phyloP scores from a whole-genome alignment of 257 asterid species.

The Knoxia roxburghii region DNA sequence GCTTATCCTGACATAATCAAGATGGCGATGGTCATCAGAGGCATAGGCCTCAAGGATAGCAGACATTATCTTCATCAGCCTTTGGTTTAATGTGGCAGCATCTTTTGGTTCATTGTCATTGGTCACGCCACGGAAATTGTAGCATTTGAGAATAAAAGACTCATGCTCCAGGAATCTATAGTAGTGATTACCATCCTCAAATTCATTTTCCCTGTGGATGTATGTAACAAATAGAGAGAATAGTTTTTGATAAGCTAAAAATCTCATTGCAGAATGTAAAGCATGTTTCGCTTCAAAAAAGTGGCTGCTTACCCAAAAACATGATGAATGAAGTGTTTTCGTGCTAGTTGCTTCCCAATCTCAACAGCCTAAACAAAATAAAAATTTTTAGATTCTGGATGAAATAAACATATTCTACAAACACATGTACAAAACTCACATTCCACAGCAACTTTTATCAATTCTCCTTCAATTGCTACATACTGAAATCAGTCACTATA shows the following conservation, averaged over 20 bases:
- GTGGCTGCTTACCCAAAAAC: conserved; percentile 68
- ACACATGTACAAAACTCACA: no score
- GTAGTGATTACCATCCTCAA: conserved; percentile 81
- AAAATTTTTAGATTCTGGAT: no score
- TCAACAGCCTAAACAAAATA: conserved; percentile 54
- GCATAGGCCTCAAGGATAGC: conserved; percentile 82
- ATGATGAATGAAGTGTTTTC: conserved; percentile 78
- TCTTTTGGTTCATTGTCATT: conserved; percentile 60
- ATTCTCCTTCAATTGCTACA: no score
- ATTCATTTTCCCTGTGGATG: conserved; percentile 64
- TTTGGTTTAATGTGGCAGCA: conserved; percentile 46
- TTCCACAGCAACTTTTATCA: no score
- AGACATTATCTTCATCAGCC: conserved; percentile 62
- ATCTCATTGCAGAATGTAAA: not conserved
- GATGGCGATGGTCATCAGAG: conserved; percentile 53
- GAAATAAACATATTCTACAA: no score
- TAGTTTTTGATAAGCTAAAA: conserved; percentile 1
- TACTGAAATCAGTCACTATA: no score
- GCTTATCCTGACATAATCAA: conserved; percentile 74
- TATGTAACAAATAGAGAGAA: no score
- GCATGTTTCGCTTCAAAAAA: not conserved
- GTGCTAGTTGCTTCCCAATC: conserved; percentile 70
- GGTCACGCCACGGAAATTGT: conserved; percentile 66
- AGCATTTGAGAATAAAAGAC: conserved; percentile 72
- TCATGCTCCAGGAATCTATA: conserved; percentile 90